Evolutionary conservation across 1,284 basidiomycete species (phyloP).

Genomic region (Volvariella volvacea): DNA sequence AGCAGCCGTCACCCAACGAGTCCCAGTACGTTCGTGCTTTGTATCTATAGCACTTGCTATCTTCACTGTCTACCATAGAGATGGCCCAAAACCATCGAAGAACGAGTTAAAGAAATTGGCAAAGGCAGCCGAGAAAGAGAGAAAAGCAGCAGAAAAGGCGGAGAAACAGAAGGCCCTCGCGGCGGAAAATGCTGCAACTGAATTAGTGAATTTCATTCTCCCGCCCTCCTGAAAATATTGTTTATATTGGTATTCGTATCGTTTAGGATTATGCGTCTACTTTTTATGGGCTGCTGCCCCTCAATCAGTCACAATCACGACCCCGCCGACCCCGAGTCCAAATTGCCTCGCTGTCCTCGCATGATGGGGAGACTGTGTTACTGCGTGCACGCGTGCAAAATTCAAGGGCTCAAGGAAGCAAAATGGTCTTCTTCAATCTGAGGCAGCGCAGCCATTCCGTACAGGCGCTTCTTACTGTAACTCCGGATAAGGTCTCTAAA

Average conservation of each 20-base stretch:
- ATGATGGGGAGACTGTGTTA: slow-evolving; percentile 75
- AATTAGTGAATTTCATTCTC: slow-evolving; percentile 39
- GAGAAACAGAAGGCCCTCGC: slow-evolving; percentile 77
- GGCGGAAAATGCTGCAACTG: slow-evolving; percentile 66
- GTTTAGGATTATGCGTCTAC: slow-evolving; percentile 78
- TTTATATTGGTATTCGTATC: no score
- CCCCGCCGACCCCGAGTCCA: slow-evolving; percentile 43
- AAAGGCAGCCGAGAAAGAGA: slow-evolving; percentile 90
- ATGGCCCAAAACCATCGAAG: slow-evolving; percentile 60
- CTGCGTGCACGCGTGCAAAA: slow-evolving; percentile 92
- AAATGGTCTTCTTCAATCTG: slow-evolving; percentile 92
- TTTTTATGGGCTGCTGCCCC: slow-evolving; percentile 86
- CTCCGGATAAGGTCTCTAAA: slow-evolving; percentile 84
- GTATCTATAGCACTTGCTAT: no score
- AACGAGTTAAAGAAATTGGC: slow-evolving; percentile 91
- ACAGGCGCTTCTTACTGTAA: slow-evolving; percentile 78
- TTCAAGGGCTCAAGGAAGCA: slow-evolving; percentile 84
- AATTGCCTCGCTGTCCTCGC: slow-evolving; percentile 64
- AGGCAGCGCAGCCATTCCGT: slow-evolving; percentile 88
- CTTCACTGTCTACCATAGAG: slow-evolving; percentile 7
- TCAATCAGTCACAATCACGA: slow-evolving; percentile 87
- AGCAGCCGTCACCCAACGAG: neutral
- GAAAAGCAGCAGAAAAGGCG: slow-evolving; percentile 80
- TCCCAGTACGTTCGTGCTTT: slow-evolving; percentile 2
- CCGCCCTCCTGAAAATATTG: slow-evolving; percentile 4